Evolutionary conservation across 2,329 filamentous ascomycete species (phyloP), one percentile per base, ranked within the genome.

Genomic region (Verticillium longisporum): DNA sequence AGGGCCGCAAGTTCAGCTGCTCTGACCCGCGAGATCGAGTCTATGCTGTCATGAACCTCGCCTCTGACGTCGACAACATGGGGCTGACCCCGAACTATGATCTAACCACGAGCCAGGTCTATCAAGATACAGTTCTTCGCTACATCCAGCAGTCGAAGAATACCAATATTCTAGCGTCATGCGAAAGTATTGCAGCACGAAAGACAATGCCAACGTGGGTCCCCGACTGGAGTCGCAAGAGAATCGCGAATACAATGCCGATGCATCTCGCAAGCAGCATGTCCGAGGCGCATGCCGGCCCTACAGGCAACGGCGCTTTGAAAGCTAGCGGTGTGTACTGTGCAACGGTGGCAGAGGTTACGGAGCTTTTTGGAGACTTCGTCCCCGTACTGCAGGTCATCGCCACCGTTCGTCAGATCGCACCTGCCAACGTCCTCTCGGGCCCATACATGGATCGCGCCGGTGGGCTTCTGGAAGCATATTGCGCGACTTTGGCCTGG

Each of bases 151-250:
- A 59, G 14, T 53, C 57, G 6, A 55, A 34, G 32, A 55, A 54
- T 21, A 38, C 45, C 10, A 59, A 59, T 9, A 59, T 59, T 21
- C 45, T 59, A 26, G 57, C 57, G 2, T 59, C 57, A 14, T 59
- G 57, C 41, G 57, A 59, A 45, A 54, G 9, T 10, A 15, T 18
- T 41, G 5, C 57, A 13, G 18, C 14, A 26, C 50, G 41, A n/a
- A 34, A 31, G 2, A 37, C 41, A 13, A 59, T 67, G 13, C 65
- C 65, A 5, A 62, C 65, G 1, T 66, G 65, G 65, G 62, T 67
- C 57, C 60, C 70, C 65, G 34, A 70, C 68, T 38, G 57, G 57
- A 54, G 38, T 7, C 31, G 31, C 13, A 59, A 59, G 45, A n/a
- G 57, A 9, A 6, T 55, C 6, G 57, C 57, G 9, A 59, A 59